Conservation (phyloP, 2,329 filamentous ascomycete genomes). For the Xylaria sp. region DNA sequence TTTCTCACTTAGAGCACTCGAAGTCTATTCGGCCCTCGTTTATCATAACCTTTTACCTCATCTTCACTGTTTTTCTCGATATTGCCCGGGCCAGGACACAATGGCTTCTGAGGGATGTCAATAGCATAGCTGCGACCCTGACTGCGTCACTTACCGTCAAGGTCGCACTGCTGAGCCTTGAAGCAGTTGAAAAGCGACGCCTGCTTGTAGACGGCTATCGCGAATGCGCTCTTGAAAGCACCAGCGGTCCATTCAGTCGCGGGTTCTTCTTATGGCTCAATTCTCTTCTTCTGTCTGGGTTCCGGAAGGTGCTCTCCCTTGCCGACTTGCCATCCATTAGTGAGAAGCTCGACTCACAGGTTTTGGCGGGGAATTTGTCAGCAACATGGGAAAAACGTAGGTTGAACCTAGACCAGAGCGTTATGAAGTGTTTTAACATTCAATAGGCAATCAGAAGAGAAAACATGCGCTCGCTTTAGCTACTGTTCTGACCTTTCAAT, state of each 20-base stretch:
- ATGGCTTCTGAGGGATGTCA: conserved; percentile 20
- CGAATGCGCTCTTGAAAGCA: conserved; percentile 27
- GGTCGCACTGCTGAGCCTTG: conserved; percentile 20
- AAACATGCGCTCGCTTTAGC: conserved; percentile 24
- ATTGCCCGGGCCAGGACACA: conserved; percentile 22
- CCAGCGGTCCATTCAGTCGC: conserved; percentile 25
- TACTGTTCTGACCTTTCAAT: conserved; percentile 22
- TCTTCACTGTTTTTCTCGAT: conserved; percentile 22
- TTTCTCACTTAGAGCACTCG: conserved; percentile 29
- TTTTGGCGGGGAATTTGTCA: conserved; percentile 14
- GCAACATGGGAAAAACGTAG: conserved; percentile 23
- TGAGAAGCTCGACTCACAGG: conserved; percentile 30
- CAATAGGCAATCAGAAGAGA: conserved; percentile 23
- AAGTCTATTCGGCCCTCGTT: conserved; percentile 31
- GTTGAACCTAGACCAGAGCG: neutral
- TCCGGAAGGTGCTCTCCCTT: conserved; percentile 26
- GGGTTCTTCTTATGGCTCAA: conserved; percentile 33
- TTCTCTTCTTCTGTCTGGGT: conserved; percentile 26
- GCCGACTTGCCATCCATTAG: conserved; percentile 29
- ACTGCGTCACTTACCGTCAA: conserved; percentile 24
- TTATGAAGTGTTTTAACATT: conserved; percentile 2
- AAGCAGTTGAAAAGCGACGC: conserved; percentile 22
- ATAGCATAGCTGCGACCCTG: conserved; percentile 23
- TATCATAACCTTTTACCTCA: conserved; percentile 25
- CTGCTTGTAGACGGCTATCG: conserved; percentile 8